phyloP scores from a whole-genome alignment of 129 eudicot species.

The Erigeron canadensis region DNA sequence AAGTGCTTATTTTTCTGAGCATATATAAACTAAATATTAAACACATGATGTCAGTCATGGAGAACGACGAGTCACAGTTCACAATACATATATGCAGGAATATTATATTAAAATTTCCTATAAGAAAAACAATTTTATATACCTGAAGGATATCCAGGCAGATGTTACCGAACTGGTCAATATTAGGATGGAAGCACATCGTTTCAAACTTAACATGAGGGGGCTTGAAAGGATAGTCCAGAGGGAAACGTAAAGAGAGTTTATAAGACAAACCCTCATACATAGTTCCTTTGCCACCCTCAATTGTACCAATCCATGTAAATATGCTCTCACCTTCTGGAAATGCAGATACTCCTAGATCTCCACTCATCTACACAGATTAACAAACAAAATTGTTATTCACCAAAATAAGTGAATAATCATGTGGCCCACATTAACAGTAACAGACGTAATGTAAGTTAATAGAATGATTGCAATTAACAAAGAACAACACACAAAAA shows the following conservation, averaged over 20 bases:
- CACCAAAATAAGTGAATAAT: background rate
- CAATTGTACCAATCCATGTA: conserved; percentile 82
- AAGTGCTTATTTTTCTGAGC: background rate
- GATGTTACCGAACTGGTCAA: conserved; percentile 77
- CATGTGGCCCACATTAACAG: background rate
- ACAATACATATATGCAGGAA: conserved; percentile 12
- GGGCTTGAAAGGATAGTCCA: conserved; percentile 85
- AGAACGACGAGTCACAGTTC: background rate
- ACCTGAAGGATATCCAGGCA: conserved; percentile 91
- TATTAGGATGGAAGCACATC: conserved; percentile 84
- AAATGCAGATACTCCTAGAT: conserved; percentile 80
- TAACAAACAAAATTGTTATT: conserved; percentile 11
- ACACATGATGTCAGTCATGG: background rate
- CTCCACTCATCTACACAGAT: conserved; percentile 62
- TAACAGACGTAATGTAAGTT: background rate
- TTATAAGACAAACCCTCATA: conserved; percentile 79
- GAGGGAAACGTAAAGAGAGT: conserved; percentile 69
- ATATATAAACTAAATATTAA: background rate
- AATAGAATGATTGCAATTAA: conserved; percentile 3
- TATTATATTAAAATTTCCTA: background rate
- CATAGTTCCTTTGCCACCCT: conserved; percentile 82
- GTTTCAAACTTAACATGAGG: conserved; percentile 89
- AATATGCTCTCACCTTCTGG: conserved; percentile 90
- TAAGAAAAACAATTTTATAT: conserved; percentile 5
- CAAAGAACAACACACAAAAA: background rate